Conservation (phyloP, 2,329 filamentous ascomycete species). For the Fusarium irregulare region DNA sequence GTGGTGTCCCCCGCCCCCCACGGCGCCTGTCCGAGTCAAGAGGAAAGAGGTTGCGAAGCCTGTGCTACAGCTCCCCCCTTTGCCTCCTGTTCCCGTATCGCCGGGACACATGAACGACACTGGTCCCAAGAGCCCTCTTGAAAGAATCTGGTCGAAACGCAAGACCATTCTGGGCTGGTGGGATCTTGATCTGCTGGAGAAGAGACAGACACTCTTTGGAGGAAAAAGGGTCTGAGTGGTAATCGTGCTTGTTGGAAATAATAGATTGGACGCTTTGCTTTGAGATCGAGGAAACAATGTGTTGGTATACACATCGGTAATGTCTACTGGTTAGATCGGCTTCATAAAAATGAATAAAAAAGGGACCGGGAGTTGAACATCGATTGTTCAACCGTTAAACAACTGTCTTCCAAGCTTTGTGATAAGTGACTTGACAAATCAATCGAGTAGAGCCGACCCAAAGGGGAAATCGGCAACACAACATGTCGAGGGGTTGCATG, state of each 20-base stretch:
- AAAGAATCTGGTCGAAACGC: constrained; percentile 52
- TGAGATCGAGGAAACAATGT: constrained; percentile 19
- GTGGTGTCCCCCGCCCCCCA: constrained; percentile 52
- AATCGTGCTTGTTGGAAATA: constrained; percentile 23
- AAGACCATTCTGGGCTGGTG: constrained; percentile 66
- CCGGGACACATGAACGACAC: constrained; percentile 29
- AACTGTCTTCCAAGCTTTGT: background rate
- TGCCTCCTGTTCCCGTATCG: constrained; percentile 44
- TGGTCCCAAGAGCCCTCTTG: constrained; percentile 43
- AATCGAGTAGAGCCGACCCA: background rate
- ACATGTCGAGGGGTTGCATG: background rate
- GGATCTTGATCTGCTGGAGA: constrained; percentile 63
- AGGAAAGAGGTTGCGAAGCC: constrained; percentile 45
- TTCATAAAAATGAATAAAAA: constrained; percentile 39
- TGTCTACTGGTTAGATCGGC: constrained; percentile 48
- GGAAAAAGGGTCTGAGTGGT: constrained; percentile 32
- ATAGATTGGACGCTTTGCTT: constrained; percentile 32
- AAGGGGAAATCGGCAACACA: background rate
- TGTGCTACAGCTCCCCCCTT: constrained; percentile 47
- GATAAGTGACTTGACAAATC: background rate
- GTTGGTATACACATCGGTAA: constrained; percentile 36
- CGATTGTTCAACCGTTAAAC: constrained; percentile 16
- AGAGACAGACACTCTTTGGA: constrained; percentile 53
- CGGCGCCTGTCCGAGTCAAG: constrained; percentile 48
- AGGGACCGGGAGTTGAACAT: constrained; percentile 13